Evolutionary conservation across 768 basidiomycete species (phyloP), one percentile per base, ranked within the genome.

Genomic region (Lanmaoa pseudosensibilis): DNA sequence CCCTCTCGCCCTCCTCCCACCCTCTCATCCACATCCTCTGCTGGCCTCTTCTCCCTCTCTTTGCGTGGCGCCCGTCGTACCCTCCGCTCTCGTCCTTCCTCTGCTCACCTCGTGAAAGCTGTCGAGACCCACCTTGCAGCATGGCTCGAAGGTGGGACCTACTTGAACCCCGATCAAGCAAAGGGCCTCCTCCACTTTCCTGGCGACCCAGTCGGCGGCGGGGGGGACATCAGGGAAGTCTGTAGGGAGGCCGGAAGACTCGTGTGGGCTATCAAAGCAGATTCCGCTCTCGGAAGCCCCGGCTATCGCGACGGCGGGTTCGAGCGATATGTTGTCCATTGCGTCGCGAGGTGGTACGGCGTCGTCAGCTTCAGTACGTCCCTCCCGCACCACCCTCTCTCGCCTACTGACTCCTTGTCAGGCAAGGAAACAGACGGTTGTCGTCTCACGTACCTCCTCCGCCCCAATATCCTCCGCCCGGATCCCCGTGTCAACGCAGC

Each of bases 281-380:
- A 50, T 30, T 2, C 41, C 13, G 33, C 32, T 4, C 46, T n/a
- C 23, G 50, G 10, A 25, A 38, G 21, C 13, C 13, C 53, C 6
- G 38, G 19, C 21, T 40, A 54, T 25, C 36, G 75, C 6, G 80
- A 87, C 54, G 87, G 90, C 64, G 77, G 84, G 0, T 92, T 91
- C 73, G 84, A 87, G 30, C 80, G 91, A 33, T 92, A 90, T 63
- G 82, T 92, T 45, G 84, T 92, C 7, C 91, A 94, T 60, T 92
- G 90, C 61, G 86, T 88, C 56, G 89, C 90, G 40, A 78, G 90
- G 37, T 92, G 87, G 71, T 83, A 92, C 69, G 84, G 84, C 55
- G 70, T 93, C 56, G 86, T 92, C 64, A 88, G 87, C 73, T 93
- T 85, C 77, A 92, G 90, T 90, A 70, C 63, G 88, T 59, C 33